Base-by-base conservation (phyloP, 129 eudicot species). In the Flaveria ramosissima region DNA sequence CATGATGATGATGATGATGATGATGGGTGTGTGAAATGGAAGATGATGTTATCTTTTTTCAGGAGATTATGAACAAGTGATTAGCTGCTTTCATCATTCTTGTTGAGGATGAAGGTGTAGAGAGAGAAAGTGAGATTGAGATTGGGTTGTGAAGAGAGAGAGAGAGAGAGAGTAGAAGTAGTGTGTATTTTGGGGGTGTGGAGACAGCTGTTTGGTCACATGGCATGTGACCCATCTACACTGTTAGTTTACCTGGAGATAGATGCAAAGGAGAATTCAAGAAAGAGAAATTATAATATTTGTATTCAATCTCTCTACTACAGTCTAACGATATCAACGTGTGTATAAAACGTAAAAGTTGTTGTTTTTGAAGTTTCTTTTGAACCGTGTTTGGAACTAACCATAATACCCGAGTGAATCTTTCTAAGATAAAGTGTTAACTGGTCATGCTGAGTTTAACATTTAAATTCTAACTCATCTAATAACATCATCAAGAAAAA, bases 171-270 rank as follows among this genome's bases (percentile, higher is more conserved):
- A 56, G 80, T 74, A 70, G 16, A 46, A 24, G 19, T 82, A 59
- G 67, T 73, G 88, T 86, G 84, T 79, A 84, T 88, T 78, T 72
- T 47, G 77, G 80, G 72, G 80, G 82, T 59, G 86, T 66, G 80
- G 84, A 77, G 82, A 89, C 96, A 89, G 97, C 96, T 92, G 96
- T 68, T 84, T 66, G 84, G 77, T 84, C 96, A 92, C 98, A 92
- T 92, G 97, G 82, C 96, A 89, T 89, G 96, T 92, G 96, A 84
- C 92, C 86, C 89, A 85, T 85, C 83, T 70, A 42, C 82, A 68
- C 79, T 74, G 84, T 68, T 73, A 57, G 80, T 80, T 79, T 79
- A 79, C 78, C 83, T 72, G 83, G 83, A 79, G 78, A 79, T 72
- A 41, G 77, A 78, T 78, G 81, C 76, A 69, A 78, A 21, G 81